Conservation (phyloP, 371 early-diverging fungal genomes). For the Batrachochytrium dendrobatidis region DNA sequence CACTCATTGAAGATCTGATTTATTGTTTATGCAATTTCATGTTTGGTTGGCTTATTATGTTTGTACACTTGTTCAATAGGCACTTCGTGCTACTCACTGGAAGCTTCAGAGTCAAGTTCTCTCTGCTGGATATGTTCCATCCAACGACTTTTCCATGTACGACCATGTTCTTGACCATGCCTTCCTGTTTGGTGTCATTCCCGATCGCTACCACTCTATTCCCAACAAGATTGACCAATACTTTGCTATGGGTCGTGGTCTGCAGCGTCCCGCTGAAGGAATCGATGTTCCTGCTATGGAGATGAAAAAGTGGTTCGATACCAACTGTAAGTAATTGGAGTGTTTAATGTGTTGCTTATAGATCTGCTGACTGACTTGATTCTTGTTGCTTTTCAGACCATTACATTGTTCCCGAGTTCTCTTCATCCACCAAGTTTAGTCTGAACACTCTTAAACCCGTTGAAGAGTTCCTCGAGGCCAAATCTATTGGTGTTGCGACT, state of each 20-base stretch:
- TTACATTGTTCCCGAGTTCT: slow-evolving; percentile 83
- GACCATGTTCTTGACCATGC: slow-evolving; percentile 90
- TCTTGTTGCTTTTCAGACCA: slow-evolving; percentile 39
- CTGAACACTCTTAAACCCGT: slow-evolving; percentile 65
- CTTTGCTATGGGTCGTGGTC: slow-evolving; percentile 96
- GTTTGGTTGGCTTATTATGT: too few relatives aligned
- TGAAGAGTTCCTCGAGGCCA: slow-evolving; percentile 85
- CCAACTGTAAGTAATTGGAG: slow-evolving; percentile 62
- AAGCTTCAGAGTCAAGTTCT: slow-evolving; percentile 71
- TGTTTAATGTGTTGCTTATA: not conserved
- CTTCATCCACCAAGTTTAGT: slow-evolving; percentile 62
- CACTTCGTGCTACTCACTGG: slow-evolving; percentile 86
- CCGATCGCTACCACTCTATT: slow-evolving; percentile 33
- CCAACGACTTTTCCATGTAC: slow-evolving; percentile 91
- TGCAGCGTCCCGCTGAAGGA: slow-evolving; percentile 61
- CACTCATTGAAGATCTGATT: too few relatives aligned
- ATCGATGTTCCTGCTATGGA: slow-evolving; percentile 91
- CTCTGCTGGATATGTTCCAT: slow-evolving; percentile 71
- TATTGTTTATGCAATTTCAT: too few relatives aligned
- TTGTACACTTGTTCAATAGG: too few relatives aligned
- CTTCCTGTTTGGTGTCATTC: slow-evolving; percentile 46
- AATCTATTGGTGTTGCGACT: slow-evolving; percentile 79
- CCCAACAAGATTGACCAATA: slow-evolving; percentile 65
- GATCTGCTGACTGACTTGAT: not conserved
- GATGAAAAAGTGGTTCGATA: slow-evolving; percentile 83